Percentiles rank a stretch among this genome's conserved stretches.
Evolutionary conservation across 2,329 filamentous ascomycete genomes (phyloP).

Genomic region (Cladobotryum protrusum): DNA sequence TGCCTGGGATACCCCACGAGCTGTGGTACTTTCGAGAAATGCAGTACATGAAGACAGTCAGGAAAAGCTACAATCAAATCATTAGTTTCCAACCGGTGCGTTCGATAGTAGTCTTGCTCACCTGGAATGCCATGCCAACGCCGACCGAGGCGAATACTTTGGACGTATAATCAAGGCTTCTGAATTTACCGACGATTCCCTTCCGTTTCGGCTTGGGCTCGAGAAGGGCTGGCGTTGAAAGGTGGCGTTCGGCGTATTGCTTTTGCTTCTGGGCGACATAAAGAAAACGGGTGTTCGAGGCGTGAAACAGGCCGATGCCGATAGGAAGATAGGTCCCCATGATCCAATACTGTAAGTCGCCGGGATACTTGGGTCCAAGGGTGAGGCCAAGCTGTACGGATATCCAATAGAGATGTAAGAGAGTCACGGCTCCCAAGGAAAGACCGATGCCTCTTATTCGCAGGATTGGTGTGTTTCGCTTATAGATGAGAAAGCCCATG

Average conservation of each 20-base stretch:
- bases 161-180: slow-evolving; percentile 34
- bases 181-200: slow-evolving; percentile 25
- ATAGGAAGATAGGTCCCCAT: slow-evolving; percentile 60
- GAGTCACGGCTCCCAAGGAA: slow-evolving; percentile 32
- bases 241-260: slow-evolving; percentile 16
- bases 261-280: slow-evolving; percentile 48
- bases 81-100: background rate
- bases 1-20: slow-evolving; percentile 53
- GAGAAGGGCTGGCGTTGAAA: slow-evolving; percentile 7
- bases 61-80: slow-evolving; percentile 40
- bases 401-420: slow-evolving; percentile 37
- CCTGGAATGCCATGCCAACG: slow-evolving; percentile 51
- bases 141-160: slow-evolving; percentile 44
- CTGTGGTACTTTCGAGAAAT: slow-evolving; percentile 57
- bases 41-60: slow-evolving; percentile 53
- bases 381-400: slow-evolving; percentile 33
- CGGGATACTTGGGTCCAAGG: slow-evolving; percentile 34
- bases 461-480: slow-evolving; percentile 31
- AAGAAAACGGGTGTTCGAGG: slow-evolving; percentile 54
- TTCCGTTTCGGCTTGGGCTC: slow-evolving; percentile 8
- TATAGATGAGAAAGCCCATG: slow-evolving; percentile 33
- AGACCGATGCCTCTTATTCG: slow-evolving; percentile 34
- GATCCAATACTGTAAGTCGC: slow-evolving; percentile 54
- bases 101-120: slow-evolving; percentile 22
- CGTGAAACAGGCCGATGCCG: slow-evolving; percentile 60